A percentile compares a stretch with the other conserved stretches of the same genome.
Conservation (phyloP, 139 green algal genomes). For the Zygnema cylindricum region DNA sequence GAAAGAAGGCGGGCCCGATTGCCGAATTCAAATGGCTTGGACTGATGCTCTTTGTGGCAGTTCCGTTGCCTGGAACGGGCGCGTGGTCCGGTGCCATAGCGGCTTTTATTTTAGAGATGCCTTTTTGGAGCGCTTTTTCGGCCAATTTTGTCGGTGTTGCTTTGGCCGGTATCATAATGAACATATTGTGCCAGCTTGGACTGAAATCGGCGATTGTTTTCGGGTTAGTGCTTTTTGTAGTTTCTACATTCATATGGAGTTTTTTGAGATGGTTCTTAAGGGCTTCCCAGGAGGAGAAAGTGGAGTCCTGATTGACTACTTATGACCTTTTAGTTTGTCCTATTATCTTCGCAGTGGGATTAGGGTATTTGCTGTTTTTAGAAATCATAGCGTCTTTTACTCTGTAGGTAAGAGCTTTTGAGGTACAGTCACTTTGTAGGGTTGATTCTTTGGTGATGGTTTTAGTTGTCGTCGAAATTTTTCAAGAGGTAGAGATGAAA, state of each 20-base stretch:
- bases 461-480: too few species aligned
- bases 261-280: constrained; percentile 41
- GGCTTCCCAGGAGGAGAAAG: too few species aligned
- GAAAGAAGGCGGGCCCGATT: constrained; percentile 48
- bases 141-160: constrained; percentile 51
- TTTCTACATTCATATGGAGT: constrained; percentile 43
- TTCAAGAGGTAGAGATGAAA: too few species aligned
- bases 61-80: constrained; percentile 57
- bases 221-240: constrained; percentile 36
- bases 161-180: constrained; percentile 60
- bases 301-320: too few species aligned
- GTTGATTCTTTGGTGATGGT: too few species aligned
- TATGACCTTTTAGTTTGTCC: too few species aligned
- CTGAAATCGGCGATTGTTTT: constrained; percentile 36
- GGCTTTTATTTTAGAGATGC: constrained; percentile 53
- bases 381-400: too few species aligned
- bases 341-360: too few species aligned
- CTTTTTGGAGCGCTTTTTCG: constrained; percentile 51
- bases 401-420: too few species aligned
- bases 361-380: too few species aligned
- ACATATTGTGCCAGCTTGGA: constrained; percentile 24
- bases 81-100: constrained; percentile 61
- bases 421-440: too few species aligned
- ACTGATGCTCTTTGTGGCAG: constrained; percentile 61
- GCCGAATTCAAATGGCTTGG: constrained; percentile 54